Evolutionary conservation across 1,139 yeast genomes (phyloP).

Genomic region (Debaryomyces udenii): DNA sequence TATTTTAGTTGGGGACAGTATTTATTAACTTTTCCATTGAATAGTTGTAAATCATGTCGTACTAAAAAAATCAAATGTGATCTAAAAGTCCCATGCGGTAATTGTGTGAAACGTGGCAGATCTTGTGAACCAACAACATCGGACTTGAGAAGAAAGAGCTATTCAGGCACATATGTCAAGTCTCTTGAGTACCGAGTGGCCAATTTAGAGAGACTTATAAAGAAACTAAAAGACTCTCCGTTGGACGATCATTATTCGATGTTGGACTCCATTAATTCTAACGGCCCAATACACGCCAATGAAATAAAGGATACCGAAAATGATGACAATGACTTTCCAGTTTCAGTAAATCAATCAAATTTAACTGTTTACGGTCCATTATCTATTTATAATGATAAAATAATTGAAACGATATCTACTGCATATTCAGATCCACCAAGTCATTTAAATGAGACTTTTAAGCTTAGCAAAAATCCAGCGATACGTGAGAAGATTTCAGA

Average conservation of each 20-base stretch:
- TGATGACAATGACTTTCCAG: not conserved
- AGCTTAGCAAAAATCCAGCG: conserved; percentile 41
- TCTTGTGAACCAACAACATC: conserved; percentile 53
- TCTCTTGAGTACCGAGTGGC: conserved; percentile 35
- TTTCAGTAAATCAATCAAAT: conserved; percentile 1
- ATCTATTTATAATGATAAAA: conserved; percentile 46
- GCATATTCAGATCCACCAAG: conserved; percentile 24
- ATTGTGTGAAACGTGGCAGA: conserved; percentile 46
- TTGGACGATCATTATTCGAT: conserved; percentile 25
- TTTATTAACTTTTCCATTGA: conserved; percentile 39
- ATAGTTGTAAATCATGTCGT: conserved; percentile 53
- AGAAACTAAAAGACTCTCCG: conserved; percentile 25
- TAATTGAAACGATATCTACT: conserved; percentile 26
- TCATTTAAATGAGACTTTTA: conserved; percentile 21
- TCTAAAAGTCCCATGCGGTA: conserved; percentile 51
- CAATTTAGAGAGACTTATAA: conserved; percentile 28
- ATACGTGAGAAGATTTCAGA: conserved; percentile 53
- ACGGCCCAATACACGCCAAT: conserved; percentile 15
- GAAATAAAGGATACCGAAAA: not conserved
- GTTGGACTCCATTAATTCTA: conserved; percentile 24
- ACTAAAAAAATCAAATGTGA: conserved; percentile 58
- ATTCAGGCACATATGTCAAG: conserved; percentile 51
- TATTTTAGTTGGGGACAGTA: conserved; percentile 59
- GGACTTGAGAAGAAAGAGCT: conserved; percentile 57
- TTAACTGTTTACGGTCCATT: conserved; percentile 53